Conservation (phyloP, 805 yeast species). For the Pichia thaimueangensis region DNA sequence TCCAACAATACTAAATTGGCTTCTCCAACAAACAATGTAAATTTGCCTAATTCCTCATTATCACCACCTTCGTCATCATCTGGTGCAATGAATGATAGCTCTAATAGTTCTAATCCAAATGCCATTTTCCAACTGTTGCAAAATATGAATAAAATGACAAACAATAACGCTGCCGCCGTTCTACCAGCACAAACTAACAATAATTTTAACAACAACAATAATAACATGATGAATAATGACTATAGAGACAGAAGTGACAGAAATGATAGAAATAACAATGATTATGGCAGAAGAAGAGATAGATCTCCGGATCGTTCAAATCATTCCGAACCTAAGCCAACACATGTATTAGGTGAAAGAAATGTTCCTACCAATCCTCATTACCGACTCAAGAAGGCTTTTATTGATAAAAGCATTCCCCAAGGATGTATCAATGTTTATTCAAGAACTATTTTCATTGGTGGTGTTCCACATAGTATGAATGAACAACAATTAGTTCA, state of each 20-base stretch:
- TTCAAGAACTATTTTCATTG: constrained; percentile 88
- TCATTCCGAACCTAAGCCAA: constrained; percentile 24
- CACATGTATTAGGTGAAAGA: constrained; percentile 46
- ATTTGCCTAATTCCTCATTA: constrained; percentile 1
- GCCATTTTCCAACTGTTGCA: constrained; percentile 49
- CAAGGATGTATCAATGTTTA: constrained; percentile 74
- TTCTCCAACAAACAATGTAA: constrained; percentile 14
- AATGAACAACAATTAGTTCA: constrained; percentile 64
- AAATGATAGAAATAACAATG: constrained; percentile 11
- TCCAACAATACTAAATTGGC: constrained; percentile 30
- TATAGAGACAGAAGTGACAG: constrained; percentile 14
- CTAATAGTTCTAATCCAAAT: constrained; percentile 29
- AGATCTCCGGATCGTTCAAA: constrained; percentile 40
- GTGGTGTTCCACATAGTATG: constrained; percentile 86
- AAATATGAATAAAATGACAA: constrained; percentile 36
- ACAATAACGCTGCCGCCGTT: constrained; percentile 14
- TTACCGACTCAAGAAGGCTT: constrained; percentile 67
- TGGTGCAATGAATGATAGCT: constrained; percentile 7
- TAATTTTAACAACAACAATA: constrained; percentile 15
- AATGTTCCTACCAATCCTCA: constrained; percentile 70
- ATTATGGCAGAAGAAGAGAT: constrained; percentile 41
- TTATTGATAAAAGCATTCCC: constrained; percentile 65
- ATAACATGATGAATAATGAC: constrained; percentile 28
- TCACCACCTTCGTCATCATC: constrained; percentile 11
- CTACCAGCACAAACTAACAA: constrained; percentile 21